phyloP scores from a whole-genome alignment of 2,329 filamentous ascomycete genomes.

The Diaporthe sp. region DNA sequence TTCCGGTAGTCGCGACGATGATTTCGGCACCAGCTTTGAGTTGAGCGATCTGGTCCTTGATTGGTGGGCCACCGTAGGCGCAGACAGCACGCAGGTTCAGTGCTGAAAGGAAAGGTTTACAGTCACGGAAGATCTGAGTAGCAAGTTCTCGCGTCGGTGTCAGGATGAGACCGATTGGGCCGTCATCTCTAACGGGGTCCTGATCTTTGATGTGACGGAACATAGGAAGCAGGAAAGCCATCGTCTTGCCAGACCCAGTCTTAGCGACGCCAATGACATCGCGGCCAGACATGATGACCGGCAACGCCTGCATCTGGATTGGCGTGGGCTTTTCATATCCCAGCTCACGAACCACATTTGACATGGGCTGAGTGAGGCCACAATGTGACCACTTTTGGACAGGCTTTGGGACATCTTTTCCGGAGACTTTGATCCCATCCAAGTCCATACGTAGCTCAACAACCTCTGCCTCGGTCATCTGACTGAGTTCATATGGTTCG shows the following conservation, averaged over 20 bases:
- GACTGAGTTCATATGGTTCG: slow-evolving; percentile 85
- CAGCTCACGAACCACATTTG: slow-evolving; percentile 86
- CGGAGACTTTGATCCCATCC: slow-evolving; percentile 94
- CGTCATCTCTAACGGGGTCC: slow-evolving; percentile 84
- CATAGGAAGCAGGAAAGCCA: slow-evolving; percentile 96
- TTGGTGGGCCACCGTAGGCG: slow-evolving; percentile 94
- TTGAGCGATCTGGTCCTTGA: slow-evolving; percentile 97
- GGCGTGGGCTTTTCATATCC: slow-evolving; percentile 91
- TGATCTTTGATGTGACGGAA: slow-evolving; percentile 98
- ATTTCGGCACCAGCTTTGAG: slow-evolving; percentile 96
- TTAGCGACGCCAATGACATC: slow-evolving; percentile 98
- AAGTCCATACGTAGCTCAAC: slow-evolving; percentile 86
- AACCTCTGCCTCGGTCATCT: slow-evolving; percentile 88
- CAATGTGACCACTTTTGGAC: slow-evolving; percentile 98
- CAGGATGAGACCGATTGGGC: slow-evolving; percentile 89
- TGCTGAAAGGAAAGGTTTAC: slow-evolving; percentile 92
- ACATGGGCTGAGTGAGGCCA: slow-evolving; percentile 86
- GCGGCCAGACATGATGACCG: slow-evolving; percentile 93
- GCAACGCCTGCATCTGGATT: slow-evolving; percentile 95
- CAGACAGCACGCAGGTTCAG: slow-evolving; percentile 89
- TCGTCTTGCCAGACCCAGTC: slow-evolving; percentile 97
- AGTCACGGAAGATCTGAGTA: slow-evolving; percentile 93
- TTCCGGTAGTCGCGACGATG: slow-evolving; percentile 93
- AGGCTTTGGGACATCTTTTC: slow-evolving; percentile 89
- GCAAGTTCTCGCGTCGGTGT: slow-evolving; percentile 95